Percentiles rank a stretch among this genome's conserved stretches.
Evolutionary conservation across 805 yeast genomes (phyloP).

Genomic region (Candida orba): DNA sequence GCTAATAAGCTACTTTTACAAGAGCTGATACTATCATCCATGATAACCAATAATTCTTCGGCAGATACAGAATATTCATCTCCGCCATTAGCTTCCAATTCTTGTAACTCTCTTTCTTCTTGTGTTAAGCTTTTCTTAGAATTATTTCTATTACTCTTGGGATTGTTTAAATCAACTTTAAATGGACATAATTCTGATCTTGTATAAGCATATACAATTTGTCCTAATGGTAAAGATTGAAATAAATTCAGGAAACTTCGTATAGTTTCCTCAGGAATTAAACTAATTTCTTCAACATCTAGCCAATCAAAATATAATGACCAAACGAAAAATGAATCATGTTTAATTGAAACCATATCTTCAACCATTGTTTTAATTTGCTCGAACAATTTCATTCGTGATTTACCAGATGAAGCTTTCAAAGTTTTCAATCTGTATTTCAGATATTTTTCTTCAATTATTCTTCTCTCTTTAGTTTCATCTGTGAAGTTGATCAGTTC

Average conservation of each 20-base stretch:
- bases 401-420: constrained; percentile 39
- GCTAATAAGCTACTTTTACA: constrained; percentile 47
- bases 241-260: constrained; percentile 49
- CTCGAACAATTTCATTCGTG: constrained; percentile 31
- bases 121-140: constrained; percentile 11
- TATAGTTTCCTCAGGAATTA: constrained; percentile 41
- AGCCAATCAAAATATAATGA: constrained; percentile 63
- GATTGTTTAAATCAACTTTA: constrained; percentile 14
- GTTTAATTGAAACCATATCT: constrained; percentile 66
- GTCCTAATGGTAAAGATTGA: constrained; percentile 54
- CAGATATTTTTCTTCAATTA: constrained; percentile 53
- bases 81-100: constrained; percentile 20
- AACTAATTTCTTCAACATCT: constrained; percentile 45
- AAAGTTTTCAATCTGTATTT: constrained; percentile 49
- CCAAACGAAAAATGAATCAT: constrained; percentile 65
- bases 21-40: constrained; percentile 45
- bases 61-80: constrained; percentile 27
- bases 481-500: constrained; percentile 49
- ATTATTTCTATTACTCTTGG: constrained; percentile 11
- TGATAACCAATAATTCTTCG: constrained; percentile 43
- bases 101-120: constrained; percentile 22
- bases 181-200: constrained; percentile 66
- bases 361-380: constrained; percentile 51
- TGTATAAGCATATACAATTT: constrained; percentile 52
- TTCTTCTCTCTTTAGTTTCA: constrained; percentile 54